phyloP scores from a whole-genome alignment of 2,329 filamentous ascomycete genomes.

The Thielaviopsis populi region DNA sequence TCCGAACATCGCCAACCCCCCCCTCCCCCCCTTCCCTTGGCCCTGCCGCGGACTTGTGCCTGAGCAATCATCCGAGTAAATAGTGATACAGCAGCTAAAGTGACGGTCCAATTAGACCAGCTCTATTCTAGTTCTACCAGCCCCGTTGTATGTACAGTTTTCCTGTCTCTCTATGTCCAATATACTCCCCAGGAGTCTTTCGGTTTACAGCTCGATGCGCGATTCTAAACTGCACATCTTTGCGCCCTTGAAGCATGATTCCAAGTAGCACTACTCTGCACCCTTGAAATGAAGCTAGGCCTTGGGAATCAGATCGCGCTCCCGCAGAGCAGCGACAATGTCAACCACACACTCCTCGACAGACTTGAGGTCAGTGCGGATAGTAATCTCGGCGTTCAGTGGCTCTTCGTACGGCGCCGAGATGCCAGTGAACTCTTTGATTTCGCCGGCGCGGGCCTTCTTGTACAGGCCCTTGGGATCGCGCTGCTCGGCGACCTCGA shows the following conservation, averaged over 20 bases:
- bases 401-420: conserved; percentile 91
- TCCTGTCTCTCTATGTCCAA: neutral
- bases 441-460: conserved; percentile 84
- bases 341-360: conserved; percentile 79
- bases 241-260: too few species aligned
- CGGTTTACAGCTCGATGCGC: too few species aligned
- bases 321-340: conserved; percentile 66
- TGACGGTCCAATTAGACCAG: neutral
- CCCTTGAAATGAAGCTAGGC: neutral
- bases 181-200: neutral
- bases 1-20: conserved; percentile 12
- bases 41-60: neutral
- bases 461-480: conserved; percentile 98
- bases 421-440: conserved; percentile 95
- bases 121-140: neutral
- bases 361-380: conserved; percentile 64
- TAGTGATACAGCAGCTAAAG: neutral
- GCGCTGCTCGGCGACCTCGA: conserved; percentile 83
- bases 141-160: neutral
- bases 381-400: conserved; percentile 68
- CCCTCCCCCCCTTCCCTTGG: too few species aligned
- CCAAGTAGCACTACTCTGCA: too few species aligned
- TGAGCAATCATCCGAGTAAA: neutral
- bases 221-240: neutral
- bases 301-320: conserved; percentile 35